Evolutionary conservation across 2,329 filamentous ascomycete species (phyloP).

Genomic region (Aspergillus japonicus): DNA sequence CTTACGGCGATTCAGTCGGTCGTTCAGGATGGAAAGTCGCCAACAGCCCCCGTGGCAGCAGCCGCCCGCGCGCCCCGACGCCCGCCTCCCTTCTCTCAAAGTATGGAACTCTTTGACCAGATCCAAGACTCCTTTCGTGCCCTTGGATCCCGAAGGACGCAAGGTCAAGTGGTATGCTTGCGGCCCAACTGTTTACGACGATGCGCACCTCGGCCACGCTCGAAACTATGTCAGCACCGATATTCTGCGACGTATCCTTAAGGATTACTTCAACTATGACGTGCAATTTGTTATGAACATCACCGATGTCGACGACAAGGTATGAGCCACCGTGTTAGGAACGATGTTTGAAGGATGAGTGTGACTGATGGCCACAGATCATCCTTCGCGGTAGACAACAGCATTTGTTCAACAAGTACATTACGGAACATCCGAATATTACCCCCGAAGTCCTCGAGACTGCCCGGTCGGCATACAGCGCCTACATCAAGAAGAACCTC

Average conservation of each 20-base stretch:
- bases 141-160: conserved; percentile 64
- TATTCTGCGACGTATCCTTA: conserved; percentile 78
- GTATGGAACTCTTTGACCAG: conserved; percentile 80
- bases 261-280: conserved; percentile 78
- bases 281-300: conserved; percentile 92
- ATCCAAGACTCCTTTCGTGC: conserved; percentile 70
- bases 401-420: conserved; percentile 70
- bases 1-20: conserved; percentile 3
- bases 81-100: conserved; percentile 58
- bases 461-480: conserved; percentile 52
- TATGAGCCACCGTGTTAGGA: conserved; percentile 28
- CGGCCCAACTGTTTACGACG: conserved; percentile 82
- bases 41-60: conserved; percentile 49
- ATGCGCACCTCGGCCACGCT: conserved; percentile 78
- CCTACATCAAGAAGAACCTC: conserved; percentile 68
- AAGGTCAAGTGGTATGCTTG: conserved; percentile 86
- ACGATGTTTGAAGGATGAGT: conserved; percentile 1
- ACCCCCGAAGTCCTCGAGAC: conserved; percentile 49
- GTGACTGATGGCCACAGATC: conserved; percentile 47
- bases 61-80: conserved; percentile 33
- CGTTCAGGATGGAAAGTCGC: conserved; percentile 21
- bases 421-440: conserved; percentile 49
- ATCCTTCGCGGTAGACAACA: conserved; percentile 70
- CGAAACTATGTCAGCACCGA: conserved; percentile 90
- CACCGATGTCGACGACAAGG: conserved; percentile 78